A percentile compares a stretch with the other conserved stretches of the same genome.
Conservation (phyloP, 257 asterid species). For the Nicotiana tabacum region DNA sequence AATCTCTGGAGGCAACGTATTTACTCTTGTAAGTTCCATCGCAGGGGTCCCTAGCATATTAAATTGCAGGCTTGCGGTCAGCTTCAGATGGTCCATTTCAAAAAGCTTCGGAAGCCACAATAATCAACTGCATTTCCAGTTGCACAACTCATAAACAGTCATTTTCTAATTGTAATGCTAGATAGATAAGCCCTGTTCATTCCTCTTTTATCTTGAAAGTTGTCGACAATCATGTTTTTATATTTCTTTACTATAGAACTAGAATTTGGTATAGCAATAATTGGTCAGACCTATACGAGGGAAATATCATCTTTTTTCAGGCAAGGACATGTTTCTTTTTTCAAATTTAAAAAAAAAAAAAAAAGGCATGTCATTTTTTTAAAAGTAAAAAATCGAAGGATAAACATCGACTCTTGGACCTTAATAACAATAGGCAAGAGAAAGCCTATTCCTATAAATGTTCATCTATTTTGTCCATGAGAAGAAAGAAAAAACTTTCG, state of each 20-base stretch:
- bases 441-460: not conserved
- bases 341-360: not conserved
- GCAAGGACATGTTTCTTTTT: not conserved
- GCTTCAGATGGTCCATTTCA: slow-evolving; percentile 9
- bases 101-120: not conserved
- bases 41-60: slow-evolving; percentile 43
- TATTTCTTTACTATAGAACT: not conserved
- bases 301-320: not conserved
- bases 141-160: not conserved
- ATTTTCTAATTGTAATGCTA: not conserved
- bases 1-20: slow-evolving; percentile 49
- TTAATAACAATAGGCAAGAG: not conserved
- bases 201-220: not conserved
- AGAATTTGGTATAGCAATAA: not conserved
- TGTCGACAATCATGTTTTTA: too few relatives aligned
- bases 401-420: not conserved
- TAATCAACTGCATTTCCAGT: slow-evolving; percentile 7
- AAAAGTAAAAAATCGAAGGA: not conserved
- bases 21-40: slow-evolving; percentile 38
- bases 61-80: slow-evolving; percentile 16
- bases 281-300: not conserved
- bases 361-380: not conserved
- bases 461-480: not conserved
- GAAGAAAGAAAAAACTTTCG: not conserved
- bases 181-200: not conserved